phyloP scores from a whole-genome alignment of 2,329 filamentous ascomycete species.

The Thelonectria discophora region DNA sequence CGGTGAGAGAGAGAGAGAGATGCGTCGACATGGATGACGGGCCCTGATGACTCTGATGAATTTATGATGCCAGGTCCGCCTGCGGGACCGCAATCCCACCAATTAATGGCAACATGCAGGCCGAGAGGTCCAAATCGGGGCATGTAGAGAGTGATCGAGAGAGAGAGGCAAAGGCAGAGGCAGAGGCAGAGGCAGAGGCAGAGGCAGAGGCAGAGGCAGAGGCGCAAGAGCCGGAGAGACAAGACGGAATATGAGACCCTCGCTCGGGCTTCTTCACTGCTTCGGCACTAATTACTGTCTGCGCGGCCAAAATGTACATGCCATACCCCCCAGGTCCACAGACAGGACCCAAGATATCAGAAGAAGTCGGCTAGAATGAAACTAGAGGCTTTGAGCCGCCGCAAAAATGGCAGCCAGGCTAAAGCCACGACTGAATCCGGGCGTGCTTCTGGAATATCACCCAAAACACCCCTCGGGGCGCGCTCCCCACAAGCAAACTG shows the following conservation, averaged over 20 bases:
- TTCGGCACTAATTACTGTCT: too few species aligned
- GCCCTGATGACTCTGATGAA: slow-evolving; percentile 32
- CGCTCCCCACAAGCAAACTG: too few species aligned
- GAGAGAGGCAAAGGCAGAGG: too few species aligned
- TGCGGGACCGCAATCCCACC: slow-evolving; percentile 37
- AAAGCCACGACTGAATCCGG: neutral
- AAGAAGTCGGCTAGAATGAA: slow-evolving; percentile 26
- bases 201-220: too few species aligned
- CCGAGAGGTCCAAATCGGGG: slow-evolving; percentile 3
- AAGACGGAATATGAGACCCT: too few species aligned
- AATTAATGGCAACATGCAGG: slow-evolving; percentile 24
- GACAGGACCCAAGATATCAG: neutral
- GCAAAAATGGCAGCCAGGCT: neutral
- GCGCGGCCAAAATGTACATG: too few species aligned
- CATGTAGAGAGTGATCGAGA: neutral
- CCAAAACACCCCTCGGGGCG: slow-evolving; percentile 25
- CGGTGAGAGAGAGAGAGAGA: slow-evolving; percentile 42
- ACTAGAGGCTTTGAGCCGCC: slow-evolving; percentile 26
- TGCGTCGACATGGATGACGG: slow-evolving; percentile 28
- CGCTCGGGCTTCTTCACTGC: slow-evolving; percentile 20
- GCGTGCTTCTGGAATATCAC: slow-evolving; percentile 37
- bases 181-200: too few species aligned
- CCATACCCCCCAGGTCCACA: too few species aligned
- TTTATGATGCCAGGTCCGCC: slow-evolving; percentile 20
- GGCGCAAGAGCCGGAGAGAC: too few species aligned